Base-by-base conservation (phyloP, 345 rosid genomes). In the Brassica nigra region DNA sequence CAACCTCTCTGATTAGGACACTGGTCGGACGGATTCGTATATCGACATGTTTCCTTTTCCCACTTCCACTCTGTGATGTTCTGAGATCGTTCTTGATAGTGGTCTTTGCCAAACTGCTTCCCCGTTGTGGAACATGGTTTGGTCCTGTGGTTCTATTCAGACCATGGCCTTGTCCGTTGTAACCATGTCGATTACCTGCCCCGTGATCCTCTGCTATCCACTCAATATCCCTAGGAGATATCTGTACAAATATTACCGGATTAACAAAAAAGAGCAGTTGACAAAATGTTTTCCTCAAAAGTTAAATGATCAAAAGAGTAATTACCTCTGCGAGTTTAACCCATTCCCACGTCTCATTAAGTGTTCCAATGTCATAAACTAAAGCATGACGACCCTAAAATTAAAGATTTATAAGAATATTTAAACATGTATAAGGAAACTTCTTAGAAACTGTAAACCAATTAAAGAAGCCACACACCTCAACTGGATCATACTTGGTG, bases 331-430 rank as follows among this genome's bases (percentile, higher is more conserved):
- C 78, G 79, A 93, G 92, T 65, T 87, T 90, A 70, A 91, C 97
- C 97, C 95, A 93, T 87, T 93, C 97, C 98, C 97, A 93, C 49
- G 98, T 86, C 88, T 93, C 98, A 70, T 78, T 72, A 15, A 75
- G 70, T 64, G 97, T 83, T 75, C 89, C 92, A 11, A 84, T 91
- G 85, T 93, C 96, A 63, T 93, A 93, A 34, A 93, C 97, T 76
- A 93, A 79, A 63, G 92, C 92, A 91, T 93, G 98, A 15, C 80
- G 86, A 76, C 94, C 96, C 98, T 91, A 66, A 76, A 78, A 44
- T 68, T 27, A 31, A 75, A 65, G 64, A 67, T 65, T 31, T 65
- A 61, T 8, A 37, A n/a, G n/a, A 23, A 64, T 39, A 77, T 10
- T 59, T 15, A 66, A 66, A 58, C 18, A 75, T 16, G 52, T 29